phyloP scores from a whole-genome alignment of 768 basidiomycete genomes.

The Aureoboletus auriporus region DNA sequence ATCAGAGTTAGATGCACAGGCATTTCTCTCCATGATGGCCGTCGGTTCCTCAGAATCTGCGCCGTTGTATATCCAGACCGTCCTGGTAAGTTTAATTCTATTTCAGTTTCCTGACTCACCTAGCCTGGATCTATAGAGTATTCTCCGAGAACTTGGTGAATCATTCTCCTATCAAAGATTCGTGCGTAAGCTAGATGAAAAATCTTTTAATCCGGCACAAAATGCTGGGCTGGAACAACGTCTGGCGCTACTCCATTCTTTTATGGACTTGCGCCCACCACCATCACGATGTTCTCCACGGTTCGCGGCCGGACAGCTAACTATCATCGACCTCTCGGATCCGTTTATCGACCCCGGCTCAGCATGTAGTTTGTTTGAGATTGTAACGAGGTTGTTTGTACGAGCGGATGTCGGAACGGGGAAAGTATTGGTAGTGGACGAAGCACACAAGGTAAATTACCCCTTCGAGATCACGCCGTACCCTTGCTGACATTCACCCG shows the following conservation, averaged over 20 bases:
- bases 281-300: slow-evolving; percentile 19
- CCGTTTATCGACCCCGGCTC: slow-evolving; percentile 62
- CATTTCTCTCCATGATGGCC: slow-evolving; percentile 70
- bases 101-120: neutral
- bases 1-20: slow-evolving; percentile 57
- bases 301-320: slow-evolving; percentile 53
- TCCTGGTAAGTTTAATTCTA: slow-evolving; percentile 42
- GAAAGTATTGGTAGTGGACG: slow-evolving; percentile 65
- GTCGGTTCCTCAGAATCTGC: slow-evolving; percentile 52
- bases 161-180: slow-evolving; percentile 49
- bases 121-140: slow-evolving; percentile 33
- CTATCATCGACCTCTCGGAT: slow-evolving; percentile 65
- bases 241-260: slow-evolving; percentile 51
- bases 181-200: slow-evolving; percentile 36
- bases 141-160: slow-evolving; percentile 58
- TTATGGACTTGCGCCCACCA: slow-evolving; percentile 34
- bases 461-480: neutral
- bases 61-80: slow-evolving; percentile 61
- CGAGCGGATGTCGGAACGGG: slow-evolving; percentile 53
- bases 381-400: slow-evolving; percentile 57
- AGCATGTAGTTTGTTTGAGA: slow-evolving; percentile 65
- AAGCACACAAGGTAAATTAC: slow-evolving; percentile 60
- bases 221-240: slow-evolving; percentile 55
- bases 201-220: slow-evolving; percentile 53
- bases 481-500: neutral